Evolutionary conservation across 1,139 yeast species (phyloP).

Genomic region (Lodderomyces parapsilosis): DNA sequence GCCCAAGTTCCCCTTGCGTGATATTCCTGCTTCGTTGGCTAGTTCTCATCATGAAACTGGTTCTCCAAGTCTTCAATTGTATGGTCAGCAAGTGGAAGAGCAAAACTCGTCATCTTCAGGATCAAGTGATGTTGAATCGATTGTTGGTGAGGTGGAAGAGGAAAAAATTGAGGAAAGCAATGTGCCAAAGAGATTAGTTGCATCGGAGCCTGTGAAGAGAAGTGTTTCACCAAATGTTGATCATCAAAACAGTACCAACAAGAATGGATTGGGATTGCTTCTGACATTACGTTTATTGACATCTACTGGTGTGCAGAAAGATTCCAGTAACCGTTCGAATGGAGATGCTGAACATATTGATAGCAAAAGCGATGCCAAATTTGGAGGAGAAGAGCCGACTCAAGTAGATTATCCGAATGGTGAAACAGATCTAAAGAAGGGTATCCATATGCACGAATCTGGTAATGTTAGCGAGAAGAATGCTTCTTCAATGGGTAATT

Average conservation of each 20-base stretch:
- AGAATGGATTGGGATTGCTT: background rate
- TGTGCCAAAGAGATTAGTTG: conserved; percentile 17
- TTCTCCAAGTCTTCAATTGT: background rate
- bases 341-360: background rate
- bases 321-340: background rate
- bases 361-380: background rate
- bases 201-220: conserved; percentile 14
- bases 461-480: too few relatives aligned
- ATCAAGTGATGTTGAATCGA: conserved; percentile 13
- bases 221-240: background rate
- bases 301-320: background rate
- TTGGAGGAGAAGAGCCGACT: background rate
- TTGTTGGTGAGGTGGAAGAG: conserved; percentile 5
- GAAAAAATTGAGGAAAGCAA: conserved; percentile 10
- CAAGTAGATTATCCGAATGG: background rate
- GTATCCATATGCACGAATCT: background rate
- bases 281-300: background rate
- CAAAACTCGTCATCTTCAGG: conserved; percentile 12
- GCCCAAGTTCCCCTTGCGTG: background rate
- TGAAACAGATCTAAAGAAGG: background rate
- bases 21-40: background rate
- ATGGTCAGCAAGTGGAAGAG: background rate
- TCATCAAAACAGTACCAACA: too few relatives aligned
- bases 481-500: background rate
- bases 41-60: background rate